Percentiles rank a stretch among this genome's conserved stretches.
Evolutionary conservation across 768 basidiomycete genomes (phyloP).

Genomic region (Rubroboletus satanas): DNA sequence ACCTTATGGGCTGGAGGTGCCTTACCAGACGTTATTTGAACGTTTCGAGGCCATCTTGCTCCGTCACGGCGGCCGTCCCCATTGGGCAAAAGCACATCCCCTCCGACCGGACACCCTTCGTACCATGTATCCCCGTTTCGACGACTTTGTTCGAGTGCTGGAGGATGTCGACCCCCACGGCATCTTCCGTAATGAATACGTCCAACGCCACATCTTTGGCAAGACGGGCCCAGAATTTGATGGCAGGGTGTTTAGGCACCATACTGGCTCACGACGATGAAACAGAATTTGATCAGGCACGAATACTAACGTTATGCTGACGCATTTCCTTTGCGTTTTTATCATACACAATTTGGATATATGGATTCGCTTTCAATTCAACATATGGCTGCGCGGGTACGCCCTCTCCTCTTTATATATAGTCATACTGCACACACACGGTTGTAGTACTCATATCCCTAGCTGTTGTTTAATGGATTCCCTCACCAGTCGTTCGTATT

Average conservation of each 20-base stretch:
- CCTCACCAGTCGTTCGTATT: conserved; percentile 86
- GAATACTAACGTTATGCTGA: background rate
- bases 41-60: conserved; percentile 70
- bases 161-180: conserved; percentile 68
- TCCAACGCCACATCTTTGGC: conserved; percentile 83
- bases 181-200: conserved; percentile 84
- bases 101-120: conserved; percentile 63
- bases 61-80: conserved; percentile 76
- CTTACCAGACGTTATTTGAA: conserved; percentile 74
- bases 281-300: background rate
- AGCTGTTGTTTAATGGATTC: conserved; percentile 83
- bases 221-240: conserved; percentile 38
- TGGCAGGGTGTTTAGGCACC: conserved; percentile 45
- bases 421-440: conserved; percentile 13
- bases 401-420: conserved; percentile 2
- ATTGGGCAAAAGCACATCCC: conserved; percentile 93
- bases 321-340: background rate
- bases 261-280: conserved; percentile 10
- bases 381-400: conserved; percentile 11
- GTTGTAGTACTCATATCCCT: conserved; percentile 48
- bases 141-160: conserved; percentile 68
- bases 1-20: conserved; percentile 79
- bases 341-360: background rate
- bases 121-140: conserved; percentile 74
- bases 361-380: background rate